Conservation (phyloP, 2,329 filamentous ascomycete genomes). For the Xylariaceae sp. region DNA sequence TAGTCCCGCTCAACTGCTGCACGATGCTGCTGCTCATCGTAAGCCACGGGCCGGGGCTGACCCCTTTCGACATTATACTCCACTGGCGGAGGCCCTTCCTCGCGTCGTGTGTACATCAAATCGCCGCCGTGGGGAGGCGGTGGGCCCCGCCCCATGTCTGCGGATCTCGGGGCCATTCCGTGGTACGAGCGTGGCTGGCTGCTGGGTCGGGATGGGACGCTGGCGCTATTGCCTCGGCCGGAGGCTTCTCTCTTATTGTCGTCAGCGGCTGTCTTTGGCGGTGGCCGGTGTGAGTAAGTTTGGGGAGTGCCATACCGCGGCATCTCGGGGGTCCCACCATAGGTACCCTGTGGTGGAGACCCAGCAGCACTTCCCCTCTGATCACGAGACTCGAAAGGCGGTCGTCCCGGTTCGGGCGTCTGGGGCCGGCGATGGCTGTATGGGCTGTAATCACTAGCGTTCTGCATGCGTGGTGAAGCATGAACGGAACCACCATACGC, state of each 20-base stretch:
- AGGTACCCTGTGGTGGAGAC: conserved; percentile 44
- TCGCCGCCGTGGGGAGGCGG: conserved; percentile 25
- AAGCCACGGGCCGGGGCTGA: conserved; percentile 39
- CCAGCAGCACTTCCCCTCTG: conserved; percentile 39
- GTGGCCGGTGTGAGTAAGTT: conserved; percentile 46
- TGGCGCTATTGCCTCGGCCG: conserved; percentile 27
- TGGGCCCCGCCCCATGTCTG: conserved; percentile 41
- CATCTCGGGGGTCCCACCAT: conserved; percentile 51
- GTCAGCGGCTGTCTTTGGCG: conserved; percentile 42
- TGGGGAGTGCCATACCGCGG: conserved; percentile 57
- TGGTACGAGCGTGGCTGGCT: conserved; percentile 50
- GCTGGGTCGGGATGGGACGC: conserved; percentile 43
- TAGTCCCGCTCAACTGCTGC: conserved; percentile 38
- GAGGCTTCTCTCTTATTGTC: conserved; percentile 37
- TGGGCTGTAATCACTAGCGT: conserved; percentile 49
- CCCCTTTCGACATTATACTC: conserved; percentile 52
- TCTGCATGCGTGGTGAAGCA: conserved; percentile 51
- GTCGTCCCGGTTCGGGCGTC: conserved; percentile 63
- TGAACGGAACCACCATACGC: conserved; percentile 45
- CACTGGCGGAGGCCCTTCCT: conserved; percentile 39
- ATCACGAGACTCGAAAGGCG: conserved; percentile 41
- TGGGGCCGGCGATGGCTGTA: conserved; percentile 62
- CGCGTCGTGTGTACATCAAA: conserved; percentile 45
- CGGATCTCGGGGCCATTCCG: conserved; percentile 38
- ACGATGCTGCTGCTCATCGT: conserved; percentile 51